Percentiles rank a stretch among this genome's conserved stretches.
These are phyloP conservation scores for Colletotrichum truncatum DNA, from an alignment of 2,329 filamentous ascomycete genomes.

Conservation along the genomic window DNA sequence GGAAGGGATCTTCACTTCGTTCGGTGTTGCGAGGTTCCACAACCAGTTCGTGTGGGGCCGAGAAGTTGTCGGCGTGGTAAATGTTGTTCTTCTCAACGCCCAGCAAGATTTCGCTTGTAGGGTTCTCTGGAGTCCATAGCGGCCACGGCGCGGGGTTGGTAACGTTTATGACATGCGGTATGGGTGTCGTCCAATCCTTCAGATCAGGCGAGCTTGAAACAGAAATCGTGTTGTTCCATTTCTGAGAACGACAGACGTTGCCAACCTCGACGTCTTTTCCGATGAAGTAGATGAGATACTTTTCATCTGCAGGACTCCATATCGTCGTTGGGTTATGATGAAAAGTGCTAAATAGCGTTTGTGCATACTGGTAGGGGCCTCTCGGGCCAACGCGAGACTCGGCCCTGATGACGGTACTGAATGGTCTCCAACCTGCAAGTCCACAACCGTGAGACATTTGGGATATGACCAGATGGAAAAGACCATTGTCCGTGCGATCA, in stretches of 20 bases:
- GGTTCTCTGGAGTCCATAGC: slow-evolving; percentile 39
- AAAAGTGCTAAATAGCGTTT: slow-evolving; percentile 51
- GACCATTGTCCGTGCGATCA: slow-evolving; percentile 44
- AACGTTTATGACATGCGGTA: slow-evolving; percentile 31
- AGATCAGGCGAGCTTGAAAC: slow-evolving; percentile 29
- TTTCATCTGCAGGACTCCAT: slow-evolving; percentile 52
- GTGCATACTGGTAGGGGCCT: slow-evolving; percentile 53
- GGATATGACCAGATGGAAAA: slow-evolving; percentile 56
- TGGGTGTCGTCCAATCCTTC: slow-evolving; percentile 9
- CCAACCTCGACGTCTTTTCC: slow-evolving; percentile 41
- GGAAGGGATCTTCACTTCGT: slow-evolving; percentile 41
- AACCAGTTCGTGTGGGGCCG: slow-evolving; percentile 41
- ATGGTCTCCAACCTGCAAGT: slow-evolving; percentile 56
- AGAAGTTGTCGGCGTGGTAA: slow-evolving; percentile 39
- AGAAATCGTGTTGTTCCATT: slow-evolving; percentile 37
- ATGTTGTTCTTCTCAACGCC: slow-evolving; percentile 46
- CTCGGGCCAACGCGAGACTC: slow-evolving; percentile 52
- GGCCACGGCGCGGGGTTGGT: slow-evolving; percentile 54
- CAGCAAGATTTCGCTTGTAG: slow-evolving; percentile 40
- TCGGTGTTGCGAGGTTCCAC: slow-evolving; percentile 25
- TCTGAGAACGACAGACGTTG: slow-evolving; percentile 17
- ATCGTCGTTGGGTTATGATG: slow-evolving; percentile 56
- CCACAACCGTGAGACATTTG: slow-evolving; percentile 57
- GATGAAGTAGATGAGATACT: slow-evolving; percentile 56
- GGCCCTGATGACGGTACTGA: slow-evolving; percentile 53